phyloP scores from a whole-genome alignment of 805 yeast species.

The Metschnikowia baotianmanensis region DNA sequence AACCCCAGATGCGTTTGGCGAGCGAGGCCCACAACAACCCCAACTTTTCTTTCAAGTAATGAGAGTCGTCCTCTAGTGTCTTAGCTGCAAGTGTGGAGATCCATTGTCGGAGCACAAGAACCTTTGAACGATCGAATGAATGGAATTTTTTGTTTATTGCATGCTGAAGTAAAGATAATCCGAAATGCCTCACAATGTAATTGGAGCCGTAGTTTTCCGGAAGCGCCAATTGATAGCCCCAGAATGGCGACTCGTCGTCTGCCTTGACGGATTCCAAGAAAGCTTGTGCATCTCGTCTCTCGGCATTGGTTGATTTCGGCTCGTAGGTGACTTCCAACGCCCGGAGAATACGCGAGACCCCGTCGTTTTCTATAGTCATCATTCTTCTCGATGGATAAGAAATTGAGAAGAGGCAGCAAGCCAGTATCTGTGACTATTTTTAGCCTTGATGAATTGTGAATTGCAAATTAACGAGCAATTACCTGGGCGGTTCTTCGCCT shows the following conservation, averaged over 20 bases:
- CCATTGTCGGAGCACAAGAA: slow-evolving; percentile 77
- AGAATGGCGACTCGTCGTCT: slow-evolving; percentile 80
- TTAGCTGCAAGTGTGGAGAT: slow-evolving; percentile 70
- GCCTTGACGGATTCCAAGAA: slow-evolving; percentile 75
- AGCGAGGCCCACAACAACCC: slow-evolving; percentile 90
- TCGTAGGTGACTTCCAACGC: slow-evolving; percentile 78
- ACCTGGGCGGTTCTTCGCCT: neutral
- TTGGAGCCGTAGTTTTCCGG: slow-evolving; percentile 56
- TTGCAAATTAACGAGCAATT: neutral
- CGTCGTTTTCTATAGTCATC: slow-evolving; percentile 58
- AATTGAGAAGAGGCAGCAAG: neutral
- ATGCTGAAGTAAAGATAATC: slow-evolving; percentile 73
- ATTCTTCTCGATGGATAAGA: neutral
- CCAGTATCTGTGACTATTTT: no score
- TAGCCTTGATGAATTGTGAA: no score
- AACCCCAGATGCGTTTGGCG: slow-evolving; percentile 91
- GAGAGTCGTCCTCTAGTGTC: slow-evolving; percentile 69
- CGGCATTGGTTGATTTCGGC: slow-evolving; percentile 57
- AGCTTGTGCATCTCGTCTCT: slow-evolving; percentile 52
- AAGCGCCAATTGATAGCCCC: slow-evolving; percentile 86
- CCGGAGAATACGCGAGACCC: slow-evolving; percentile 67
- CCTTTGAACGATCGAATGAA: slow-evolving; percentile 51
- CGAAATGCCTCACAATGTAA: slow-evolving; percentile 83
- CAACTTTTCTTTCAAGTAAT: slow-evolving; percentile 83
- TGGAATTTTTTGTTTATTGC: slow-evolving; percentile 63